phyloP scores from a whole-genome alignment of 768 basidiomycete genomes.

The Lyophyllum atratum region DNA sequence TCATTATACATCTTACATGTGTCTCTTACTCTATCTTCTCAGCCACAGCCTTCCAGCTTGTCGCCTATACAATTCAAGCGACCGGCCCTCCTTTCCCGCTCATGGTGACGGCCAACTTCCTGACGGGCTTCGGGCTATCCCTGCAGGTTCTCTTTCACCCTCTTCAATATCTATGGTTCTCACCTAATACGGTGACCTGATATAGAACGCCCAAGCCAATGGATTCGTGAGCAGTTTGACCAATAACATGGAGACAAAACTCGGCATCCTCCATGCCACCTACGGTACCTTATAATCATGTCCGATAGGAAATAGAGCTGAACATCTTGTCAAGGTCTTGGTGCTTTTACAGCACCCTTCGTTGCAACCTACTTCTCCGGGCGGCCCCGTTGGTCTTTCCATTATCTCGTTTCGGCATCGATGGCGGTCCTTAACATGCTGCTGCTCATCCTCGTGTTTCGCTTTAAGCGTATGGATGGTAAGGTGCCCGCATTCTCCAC shows the following conservation, averaged over 20 bases:
- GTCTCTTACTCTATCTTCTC: not conserved
- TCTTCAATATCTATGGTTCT: not conserved
- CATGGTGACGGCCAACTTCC: slow-evolving; percentile 43
- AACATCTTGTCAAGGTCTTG: slow-evolving; percentile 26
- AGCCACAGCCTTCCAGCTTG: slow-evolving; percentile 45
- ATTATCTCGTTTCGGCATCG: slow-evolving; percentile 59
- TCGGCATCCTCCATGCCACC: slow-evolving; percentile 52
- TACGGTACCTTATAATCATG: slow-evolving; percentile 40
- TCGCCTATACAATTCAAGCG: slow-evolving; percentile 45
- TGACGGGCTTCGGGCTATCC: slow-evolving; percentile 54
- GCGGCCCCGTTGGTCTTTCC: slow-evolving; percentile 55
- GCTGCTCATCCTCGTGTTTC: slow-evolving; percentile 25
- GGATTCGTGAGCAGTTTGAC: slow-evolving; percentile 51
- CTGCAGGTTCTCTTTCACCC: slow-evolving; percentile 34
- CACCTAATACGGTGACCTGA: not conserved
- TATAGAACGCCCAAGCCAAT: slow-evolving; percentile 55
- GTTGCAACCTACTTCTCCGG: slow-evolving; percentile 66
- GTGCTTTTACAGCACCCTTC: slow-evolving; percentile 59
- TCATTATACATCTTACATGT: not conserved
- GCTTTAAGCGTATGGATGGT: slow-evolving; percentile 31
- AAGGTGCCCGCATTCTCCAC: not conserved
- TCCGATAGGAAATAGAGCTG: not conserved
- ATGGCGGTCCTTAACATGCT: slow-evolving; percentile 44
- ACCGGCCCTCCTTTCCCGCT: slow-evolving; percentile 54
- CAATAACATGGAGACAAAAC: slow-evolving; percentile 44